Evolutionary conservation across 2,329 filamentous ascomycete genomes (phyloP).

Genomic region (Coccinonectria pachysandricola): DNA sequence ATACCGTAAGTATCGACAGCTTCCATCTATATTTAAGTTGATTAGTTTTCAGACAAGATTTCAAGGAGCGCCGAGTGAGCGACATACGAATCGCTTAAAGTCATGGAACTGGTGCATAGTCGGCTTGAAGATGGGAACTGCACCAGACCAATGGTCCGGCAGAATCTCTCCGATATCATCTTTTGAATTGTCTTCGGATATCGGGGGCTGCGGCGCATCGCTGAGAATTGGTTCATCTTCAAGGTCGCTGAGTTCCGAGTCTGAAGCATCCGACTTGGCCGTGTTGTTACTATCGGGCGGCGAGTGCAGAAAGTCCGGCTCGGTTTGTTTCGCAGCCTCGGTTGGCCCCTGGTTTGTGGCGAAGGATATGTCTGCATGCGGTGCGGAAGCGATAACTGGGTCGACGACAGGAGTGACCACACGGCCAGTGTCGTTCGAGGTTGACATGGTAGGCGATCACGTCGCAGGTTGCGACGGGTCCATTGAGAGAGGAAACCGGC

Average conservation of each 20-base stretch:
- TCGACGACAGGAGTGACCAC: conserved; percentile 33
- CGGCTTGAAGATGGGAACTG: conserved; percentile 88
- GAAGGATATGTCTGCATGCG: conserved; percentile 1
- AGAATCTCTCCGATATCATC: conserved; percentile 67
- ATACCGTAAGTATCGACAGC: conserved; percentile 92
- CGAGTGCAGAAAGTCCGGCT: conserved; percentile 44
- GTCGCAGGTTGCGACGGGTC: conserved; percentile 26
- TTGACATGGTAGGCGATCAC: conserved; percentile 35
- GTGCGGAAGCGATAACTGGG: conserved; percentile 15
- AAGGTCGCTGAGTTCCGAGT: conserved; percentile 57
- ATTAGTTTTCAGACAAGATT: conserved; percentile 15
- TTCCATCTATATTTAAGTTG: conserved; percentile 43
- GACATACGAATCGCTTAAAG: conserved; percentile 77
- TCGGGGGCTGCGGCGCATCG: conserved; percentile 19
- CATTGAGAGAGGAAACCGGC: conserved; percentile 22
- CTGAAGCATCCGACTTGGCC: conserved; percentile 47
- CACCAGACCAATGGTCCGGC: conserved; percentile 84
- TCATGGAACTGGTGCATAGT: conserved; percentile 91
- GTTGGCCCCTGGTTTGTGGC: conserved; percentile 16
- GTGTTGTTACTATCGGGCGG: conserved; percentile 55
- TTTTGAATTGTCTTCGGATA: conserved; percentile 16
- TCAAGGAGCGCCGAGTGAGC: not conserved
- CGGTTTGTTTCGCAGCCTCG: conserved; percentile 25
- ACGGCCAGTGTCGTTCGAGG: conserved; percentile 43
- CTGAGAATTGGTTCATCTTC: conserved; percentile 41